phyloP scores from a whole-genome alignment of 1,139 yeast species.

The Pichia sp. region DNA sequence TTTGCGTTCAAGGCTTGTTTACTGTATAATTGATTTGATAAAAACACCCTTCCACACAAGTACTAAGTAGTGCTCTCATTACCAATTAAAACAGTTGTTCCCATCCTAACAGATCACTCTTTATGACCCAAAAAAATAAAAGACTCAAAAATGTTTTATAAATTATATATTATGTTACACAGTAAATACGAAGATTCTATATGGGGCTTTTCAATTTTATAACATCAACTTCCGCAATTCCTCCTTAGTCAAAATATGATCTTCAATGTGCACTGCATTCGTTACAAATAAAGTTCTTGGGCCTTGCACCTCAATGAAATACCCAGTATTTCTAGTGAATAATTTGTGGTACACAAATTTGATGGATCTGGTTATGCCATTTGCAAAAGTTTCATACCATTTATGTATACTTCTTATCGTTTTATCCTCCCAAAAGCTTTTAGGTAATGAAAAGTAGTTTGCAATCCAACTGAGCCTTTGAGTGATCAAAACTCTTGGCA shows the following conservation, averaged over 20 bases:
- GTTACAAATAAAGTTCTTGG: slow-evolving; percentile 23
- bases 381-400: not conserved
- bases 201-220: too few species aligned
- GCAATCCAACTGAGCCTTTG: slow-evolving; percentile 1
- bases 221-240: slow-evolving; percentile 5
- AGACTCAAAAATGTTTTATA: too few species aligned
- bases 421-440: not conserved
- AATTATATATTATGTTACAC: too few species aligned
- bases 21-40: too few species aligned
- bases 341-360: not conserved
- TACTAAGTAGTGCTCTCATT: too few species aligned
- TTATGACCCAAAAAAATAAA: too few species aligned
- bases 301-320: slow-evolving; percentile 14
- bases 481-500: slow-evolving; percentile 10
- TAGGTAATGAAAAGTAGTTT: slow-evolving; percentile 4
- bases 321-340: not conserved
- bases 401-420: not conserved
- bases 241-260: slow-evolving; percentile 16
- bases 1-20: too few species aligned
- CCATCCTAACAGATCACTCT: too few species aligned
- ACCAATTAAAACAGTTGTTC: too few species aligned
- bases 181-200: too few species aligned
- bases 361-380: not conserved
- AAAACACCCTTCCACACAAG: too few species aligned
- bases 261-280: slow-evolving; percentile 18